These are phyloP conservation scores for Exsudoporus floridanus DNA, from an alignment of 1,284 basidiomycete genomes.

Conservation along the genomic window DNA sequence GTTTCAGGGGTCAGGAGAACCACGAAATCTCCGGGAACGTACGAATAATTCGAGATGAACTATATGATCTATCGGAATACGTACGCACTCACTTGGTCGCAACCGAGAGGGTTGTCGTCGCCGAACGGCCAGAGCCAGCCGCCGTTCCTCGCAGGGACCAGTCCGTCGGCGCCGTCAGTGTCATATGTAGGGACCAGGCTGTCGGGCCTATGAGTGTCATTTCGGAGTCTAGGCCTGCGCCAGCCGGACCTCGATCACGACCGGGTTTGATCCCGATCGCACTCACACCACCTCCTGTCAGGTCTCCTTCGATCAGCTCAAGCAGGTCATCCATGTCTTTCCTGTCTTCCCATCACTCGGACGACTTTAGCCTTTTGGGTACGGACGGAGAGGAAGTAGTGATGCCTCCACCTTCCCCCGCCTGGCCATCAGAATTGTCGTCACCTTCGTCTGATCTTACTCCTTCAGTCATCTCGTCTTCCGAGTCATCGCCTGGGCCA, in stretches of 20 bases:
- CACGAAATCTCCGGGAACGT: constrained; percentile 61
- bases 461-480: constrained; percentile 36
- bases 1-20: constrained; percentile 56
- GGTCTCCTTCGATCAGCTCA: constrained; percentile 50
- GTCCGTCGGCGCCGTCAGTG: constrained; percentile 40
- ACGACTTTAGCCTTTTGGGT: constrained; percentile 52
- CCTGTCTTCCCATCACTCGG: constrained; percentile 74
- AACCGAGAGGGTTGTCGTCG: constrained; percentile 17
- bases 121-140: constrained; percentile 20
- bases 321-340: constrained; percentile 56
- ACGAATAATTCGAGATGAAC: constrained; percentile 58
- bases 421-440: constrained; percentile 34
- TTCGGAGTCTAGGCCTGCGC: constrained; percentile 26
- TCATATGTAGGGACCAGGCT: constrained; percentile 39
- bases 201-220: constrained; percentile 37
- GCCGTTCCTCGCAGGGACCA: constrained; percentile 40
- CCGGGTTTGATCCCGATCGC: constrained; percentile 22
- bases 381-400: constrained; percentile 36
- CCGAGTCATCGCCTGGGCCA: constrained; percentile 32
- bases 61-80: constrained; percentile 55
- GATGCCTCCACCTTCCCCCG: constrained; percentile 26
- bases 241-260: constrained; percentile 29
- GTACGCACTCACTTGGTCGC: constrained; percentile 32
- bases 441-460: constrained; percentile 35
- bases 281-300: constrained; percentile 43